Conservation (phyloP, 257 asterid genomes). For the Nicotiana noctiflora region DNA sequence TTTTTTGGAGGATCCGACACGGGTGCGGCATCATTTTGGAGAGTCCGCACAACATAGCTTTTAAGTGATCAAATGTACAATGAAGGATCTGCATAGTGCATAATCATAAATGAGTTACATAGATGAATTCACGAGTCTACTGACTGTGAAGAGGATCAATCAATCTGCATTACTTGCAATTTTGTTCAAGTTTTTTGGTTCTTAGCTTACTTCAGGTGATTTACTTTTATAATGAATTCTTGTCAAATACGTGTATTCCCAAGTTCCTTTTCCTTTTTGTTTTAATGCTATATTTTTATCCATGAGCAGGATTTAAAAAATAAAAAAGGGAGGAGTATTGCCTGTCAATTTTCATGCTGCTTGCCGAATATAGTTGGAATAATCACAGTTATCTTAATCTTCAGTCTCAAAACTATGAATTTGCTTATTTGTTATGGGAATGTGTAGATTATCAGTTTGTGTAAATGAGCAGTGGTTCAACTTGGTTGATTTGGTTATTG, state of each 20-base stretch:
- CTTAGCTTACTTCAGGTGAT: neutral
- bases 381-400: no score
- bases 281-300: neutral
- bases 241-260: neutral
- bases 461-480: no score
- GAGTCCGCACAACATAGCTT: no score
- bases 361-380: neutral
- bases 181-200: neutral
- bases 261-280: neutral
- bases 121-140: neutral
- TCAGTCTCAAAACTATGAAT: no score
- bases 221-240: neutral
- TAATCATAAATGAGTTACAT: neutral
- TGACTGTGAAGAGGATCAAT: neutral
- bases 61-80: no score
- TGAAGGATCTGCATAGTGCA: neutral
- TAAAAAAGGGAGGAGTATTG: neutral
- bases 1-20: no score
- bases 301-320: neutral
- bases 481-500: neutral
- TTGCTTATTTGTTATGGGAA: no score
- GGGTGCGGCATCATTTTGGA: no score
- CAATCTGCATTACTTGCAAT: neutral
- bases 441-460: no score
- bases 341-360: neutral